A percentile compares a stretch with the other conserved stretches of the same genome.
These are phyloP conservation scores for Passalora sequoiae DNA, from an alignment of 2,329 filamentous ascomycete genomes.

Conservation along the genomic window DNA sequence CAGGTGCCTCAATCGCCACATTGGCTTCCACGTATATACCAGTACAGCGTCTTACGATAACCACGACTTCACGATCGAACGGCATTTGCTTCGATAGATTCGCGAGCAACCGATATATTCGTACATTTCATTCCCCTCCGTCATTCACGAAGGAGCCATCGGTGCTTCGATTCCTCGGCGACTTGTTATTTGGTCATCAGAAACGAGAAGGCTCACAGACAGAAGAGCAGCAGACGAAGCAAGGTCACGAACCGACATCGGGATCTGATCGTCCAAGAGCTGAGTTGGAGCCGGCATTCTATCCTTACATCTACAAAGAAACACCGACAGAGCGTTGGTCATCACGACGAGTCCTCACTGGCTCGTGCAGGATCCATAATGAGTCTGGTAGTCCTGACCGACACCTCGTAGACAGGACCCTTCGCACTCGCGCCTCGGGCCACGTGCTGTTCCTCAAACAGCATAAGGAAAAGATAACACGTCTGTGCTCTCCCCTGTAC, in stretches of 20 bases:
- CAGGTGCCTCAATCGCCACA: too few relatives aligned
- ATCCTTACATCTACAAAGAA: background rate
- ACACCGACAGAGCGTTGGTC: background rate
- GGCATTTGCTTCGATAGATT: background rate
- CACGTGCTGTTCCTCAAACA: background rate
- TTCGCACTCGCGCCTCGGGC: background rate
- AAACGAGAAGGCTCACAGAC: background rate
- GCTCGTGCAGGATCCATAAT: background rate
- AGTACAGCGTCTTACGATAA: conserved; percentile 18
- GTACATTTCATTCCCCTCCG: conserved; percentile 2
- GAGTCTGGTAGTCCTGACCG: background rate
- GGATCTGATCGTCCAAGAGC: background rate
- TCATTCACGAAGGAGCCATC: background rate
- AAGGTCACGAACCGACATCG: background rate
- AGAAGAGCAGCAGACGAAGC: background rate
- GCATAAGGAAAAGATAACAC: background rate
- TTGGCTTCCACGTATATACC: conserved; percentile 15
- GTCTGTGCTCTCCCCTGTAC: background rate
- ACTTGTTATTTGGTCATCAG: conserved; percentile 12
- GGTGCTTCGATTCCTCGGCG: background rate
- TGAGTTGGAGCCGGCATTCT: background rate
- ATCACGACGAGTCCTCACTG: background rate
- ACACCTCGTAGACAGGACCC: background rate
- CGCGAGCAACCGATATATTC: background rate
- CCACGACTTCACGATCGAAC: conserved; percentile 16